These are phyloP conservation scores for Ramaria sp. DNA, from an alignment of 768 basidiomycete genomes.

Conservation along the genomic window DNA sequence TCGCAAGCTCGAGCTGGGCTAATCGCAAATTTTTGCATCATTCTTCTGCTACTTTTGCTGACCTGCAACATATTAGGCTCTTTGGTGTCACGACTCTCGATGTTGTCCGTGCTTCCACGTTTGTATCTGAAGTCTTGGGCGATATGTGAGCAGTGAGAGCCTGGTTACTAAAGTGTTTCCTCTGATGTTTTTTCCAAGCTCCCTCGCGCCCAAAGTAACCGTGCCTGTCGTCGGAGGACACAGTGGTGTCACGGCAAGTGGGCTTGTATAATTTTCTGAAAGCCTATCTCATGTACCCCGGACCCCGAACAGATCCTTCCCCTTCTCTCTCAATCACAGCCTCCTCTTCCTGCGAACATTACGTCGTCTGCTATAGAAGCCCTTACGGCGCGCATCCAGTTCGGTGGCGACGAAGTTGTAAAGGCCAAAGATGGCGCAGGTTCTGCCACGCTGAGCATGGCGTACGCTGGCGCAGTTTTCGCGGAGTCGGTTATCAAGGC, in stretches of 20 bases:
- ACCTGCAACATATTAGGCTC: constrained; percentile 37
- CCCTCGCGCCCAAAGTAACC: constrained; percentile 46
- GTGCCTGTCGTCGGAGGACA: constrained; percentile 95
- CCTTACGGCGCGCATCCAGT: constrained; percentile 81
- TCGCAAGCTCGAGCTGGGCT: background rate
- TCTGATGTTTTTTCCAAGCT: constrained; percentile 15
- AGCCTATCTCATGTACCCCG: background rate
- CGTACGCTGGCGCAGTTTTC: constrained; percentile 89
- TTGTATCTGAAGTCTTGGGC: constrained; percentile 71
- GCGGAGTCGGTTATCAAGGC: constrained; percentile 75
- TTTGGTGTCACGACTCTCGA: constrained; percentile 99
- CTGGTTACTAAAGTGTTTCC: background rate
- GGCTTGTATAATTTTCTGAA: background rate
- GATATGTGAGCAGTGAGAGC: constrained; percentile 23
- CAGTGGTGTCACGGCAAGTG: constrained; percentile 74
- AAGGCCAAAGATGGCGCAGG: constrained; percentile 93
- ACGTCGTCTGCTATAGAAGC: constrained; percentile 37
- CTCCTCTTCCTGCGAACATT: constrained; percentile 54
- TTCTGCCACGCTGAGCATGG: constrained; percentile 96
- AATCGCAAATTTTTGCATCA: constrained; percentile 3
- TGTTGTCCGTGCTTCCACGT: constrained; percentile 95
- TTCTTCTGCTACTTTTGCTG: too few relatives aligned
- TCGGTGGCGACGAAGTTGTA: constrained; percentile 96
- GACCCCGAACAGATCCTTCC: constrained; percentile 61
- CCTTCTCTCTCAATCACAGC: constrained; percentile 82